Base-by-base conservation (phyloP, 164 flowering plant species). In the Stephania cephalantha region DNA sequence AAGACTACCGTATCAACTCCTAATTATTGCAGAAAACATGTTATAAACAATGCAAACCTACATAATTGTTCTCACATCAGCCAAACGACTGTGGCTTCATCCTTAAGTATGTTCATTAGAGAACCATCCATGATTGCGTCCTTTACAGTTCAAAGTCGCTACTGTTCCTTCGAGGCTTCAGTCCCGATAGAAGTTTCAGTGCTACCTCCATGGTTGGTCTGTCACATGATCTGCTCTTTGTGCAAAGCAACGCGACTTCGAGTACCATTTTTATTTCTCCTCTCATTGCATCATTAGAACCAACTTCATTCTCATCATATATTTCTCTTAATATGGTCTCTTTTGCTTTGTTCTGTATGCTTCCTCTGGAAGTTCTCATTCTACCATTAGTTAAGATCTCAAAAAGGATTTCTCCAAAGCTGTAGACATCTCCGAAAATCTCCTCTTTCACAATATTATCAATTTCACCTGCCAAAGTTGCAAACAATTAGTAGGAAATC, bases 161-260 rank as follows among this genome's bases (percentile, higher is more conserved):
- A 61, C 29, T 58, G 63, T 58, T 83, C 81, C 70, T 65, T 1
- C 1, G 12, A 46, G 61, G 68, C 74, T 79, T 85, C 50, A 74
- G 71, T n/a, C 86, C 86, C 46, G 91, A 87, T 68, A 90, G 70
- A 76, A 87, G 86, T 83, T 87, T 89, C 76, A 89, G 35, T 2
- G 77, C 89, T 17, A 88, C 93, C 70, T 87, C 88, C 87, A 94
- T 90, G 69, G 96, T 85, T 42, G 97, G 96, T 61, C 95, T 82
- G 31, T 89, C 88, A 35, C 85, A 78, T 63, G 87, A 83, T 73
- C 80, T 83, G 46, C 82, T 80, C 81, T 80, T 88, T 9, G 87
- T 88, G 82, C 98, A 94, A 42, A 85, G 86, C 74, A 87, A 55
- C 61, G 93, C 97, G 70, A 88, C 87, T 72, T 92, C 93, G 74